Conservation (phyloP, 306 rosid species). For the Quercus gilva region DNA sequence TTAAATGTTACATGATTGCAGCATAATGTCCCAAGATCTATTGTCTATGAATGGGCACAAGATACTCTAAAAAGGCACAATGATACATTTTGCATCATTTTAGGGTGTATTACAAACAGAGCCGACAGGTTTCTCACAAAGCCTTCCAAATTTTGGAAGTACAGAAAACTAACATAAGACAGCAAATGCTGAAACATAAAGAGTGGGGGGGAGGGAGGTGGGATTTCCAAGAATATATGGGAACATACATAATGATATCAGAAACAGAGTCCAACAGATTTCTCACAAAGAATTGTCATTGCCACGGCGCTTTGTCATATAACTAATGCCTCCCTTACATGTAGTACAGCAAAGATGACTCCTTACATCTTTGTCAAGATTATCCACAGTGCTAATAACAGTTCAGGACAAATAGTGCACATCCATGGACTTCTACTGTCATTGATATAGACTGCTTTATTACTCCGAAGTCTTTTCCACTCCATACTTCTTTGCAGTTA, state of each 20-base stretch:
- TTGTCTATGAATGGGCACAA: background rate
- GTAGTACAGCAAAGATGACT: too few species aligned
- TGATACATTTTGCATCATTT: background rate
- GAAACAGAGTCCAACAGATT: too few species aligned
- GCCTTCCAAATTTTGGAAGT: background rate
- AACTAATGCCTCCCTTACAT: too few species aligned
- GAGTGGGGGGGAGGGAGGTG: background rate
- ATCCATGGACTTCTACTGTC: slow-evolving; percentile 52
- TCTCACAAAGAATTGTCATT: too few species aligned
- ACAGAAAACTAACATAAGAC: background rate
- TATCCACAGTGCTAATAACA: slow-evolving; percentile 30
- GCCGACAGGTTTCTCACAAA: background rate
- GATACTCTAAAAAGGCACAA: background rate
- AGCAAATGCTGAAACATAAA: background rate
- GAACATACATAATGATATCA: background rate
- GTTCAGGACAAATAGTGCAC: slow-evolving; percentile 54
- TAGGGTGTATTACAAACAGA: too few species aligned
- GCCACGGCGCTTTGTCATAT: too few species aligned
- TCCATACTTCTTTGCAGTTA: slow-evolving; percentile 63
- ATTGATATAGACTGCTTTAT: slow-evolving; percentile 33
- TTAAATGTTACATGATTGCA: background rate
- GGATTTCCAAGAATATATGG: too few species aligned
- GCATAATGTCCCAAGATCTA: background rate
- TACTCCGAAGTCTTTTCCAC: slow-evolving; percentile 39
- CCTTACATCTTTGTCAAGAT: background rate